These are phyloP conservation scores for Durusdinium trenchii DNA, from an alignment of 73 alveolate genomes.

Conservation along the genomic window DNA sequence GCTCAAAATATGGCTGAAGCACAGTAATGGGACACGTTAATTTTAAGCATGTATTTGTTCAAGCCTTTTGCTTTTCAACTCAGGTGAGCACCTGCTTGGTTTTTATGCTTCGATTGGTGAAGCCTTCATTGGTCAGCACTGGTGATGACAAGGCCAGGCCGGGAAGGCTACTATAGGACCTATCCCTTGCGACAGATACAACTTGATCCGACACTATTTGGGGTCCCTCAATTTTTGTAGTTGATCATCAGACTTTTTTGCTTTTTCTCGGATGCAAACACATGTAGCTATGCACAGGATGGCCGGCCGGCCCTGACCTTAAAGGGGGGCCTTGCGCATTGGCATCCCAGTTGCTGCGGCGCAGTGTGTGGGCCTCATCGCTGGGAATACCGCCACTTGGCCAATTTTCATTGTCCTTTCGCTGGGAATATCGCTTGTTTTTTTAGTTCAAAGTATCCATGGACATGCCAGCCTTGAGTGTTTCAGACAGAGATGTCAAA, in stretches of 20 bases:
- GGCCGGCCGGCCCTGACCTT: conserved; percentile 50
- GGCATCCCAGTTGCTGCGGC: conserved; percentile 90
- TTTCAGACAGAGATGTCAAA: no score
- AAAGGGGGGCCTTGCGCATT: conserved; percentile 36
- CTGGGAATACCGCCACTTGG: conserved; percentile 66
- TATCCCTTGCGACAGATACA: no score
- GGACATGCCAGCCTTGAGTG: no score
- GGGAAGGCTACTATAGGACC: background rate
- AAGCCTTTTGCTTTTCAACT: background rate
- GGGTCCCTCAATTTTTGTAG: background rate
- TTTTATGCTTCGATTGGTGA: conserved; percentile 25
- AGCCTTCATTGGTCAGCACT: conserved; percentile 50
- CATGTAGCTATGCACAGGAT: background rate
- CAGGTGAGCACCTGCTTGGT: conserved; percentile 60
- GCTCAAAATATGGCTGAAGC: background rate
- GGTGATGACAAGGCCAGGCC: conserved; percentile 57
- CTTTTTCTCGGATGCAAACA: background rate
- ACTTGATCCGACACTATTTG: no score
- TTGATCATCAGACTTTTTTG: background rate
- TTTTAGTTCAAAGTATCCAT: no score
- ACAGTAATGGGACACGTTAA: no score
- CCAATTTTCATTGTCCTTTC: background rate
- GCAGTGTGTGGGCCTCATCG: conserved; percentile 84
- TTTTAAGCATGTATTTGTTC: background rate
- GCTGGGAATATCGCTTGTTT: background rate